These are phyloP conservation scores for Neovahlkampfia damariscottae DNA, from an alignment of 78 protist genomes.

Conservation along the genomic window DNA sequence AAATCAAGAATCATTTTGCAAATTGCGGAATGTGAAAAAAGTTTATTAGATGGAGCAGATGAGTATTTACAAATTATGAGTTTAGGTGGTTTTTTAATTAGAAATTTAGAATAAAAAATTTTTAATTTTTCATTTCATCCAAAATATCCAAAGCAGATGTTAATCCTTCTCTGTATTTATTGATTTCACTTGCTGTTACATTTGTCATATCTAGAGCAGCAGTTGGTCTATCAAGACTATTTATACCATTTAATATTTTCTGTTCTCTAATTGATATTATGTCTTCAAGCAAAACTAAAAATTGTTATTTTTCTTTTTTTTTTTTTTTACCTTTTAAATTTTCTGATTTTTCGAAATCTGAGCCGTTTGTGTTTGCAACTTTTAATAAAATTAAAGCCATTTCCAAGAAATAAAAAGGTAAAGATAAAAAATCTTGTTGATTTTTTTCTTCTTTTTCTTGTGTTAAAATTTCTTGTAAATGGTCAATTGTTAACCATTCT, in stretches of 20 bases:
- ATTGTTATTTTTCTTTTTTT: too few species aligned
- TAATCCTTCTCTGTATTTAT: not conserved
- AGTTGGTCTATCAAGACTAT: not conserved
- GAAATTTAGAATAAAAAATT: too few species aligned
- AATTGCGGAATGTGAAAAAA: constrained; percentile 51
- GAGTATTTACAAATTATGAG: constrained; percentile 64
- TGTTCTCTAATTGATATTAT: too few species aligned
- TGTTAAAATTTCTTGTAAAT: not conserved
- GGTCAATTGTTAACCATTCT: not conserved
- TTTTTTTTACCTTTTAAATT: too few species aligned
- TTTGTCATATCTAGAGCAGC: not conserved
- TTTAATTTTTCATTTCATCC: too few species aligned
- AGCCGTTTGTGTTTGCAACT: too few species aligned
- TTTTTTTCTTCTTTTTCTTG: not conserved
- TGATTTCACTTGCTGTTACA: not conserved
- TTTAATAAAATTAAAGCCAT: not conserved
- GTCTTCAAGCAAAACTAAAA: too few species aligned
- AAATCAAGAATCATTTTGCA: constrained; percentile 34
- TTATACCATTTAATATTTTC: too few species aligned
- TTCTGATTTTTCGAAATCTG: too few species aligned
- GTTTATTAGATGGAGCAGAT: constrained; percentile 66
- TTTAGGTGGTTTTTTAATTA: constrained; percentile 22
- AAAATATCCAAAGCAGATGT: too few species aligned
- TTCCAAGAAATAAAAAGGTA: not conserved
- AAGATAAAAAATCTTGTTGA: not conserved